Evolutionary conservation across 306 rosid genomes (phyloP), one percentile per base, ranked within the genome.

Genomic region (Delonix regia): DNA sequence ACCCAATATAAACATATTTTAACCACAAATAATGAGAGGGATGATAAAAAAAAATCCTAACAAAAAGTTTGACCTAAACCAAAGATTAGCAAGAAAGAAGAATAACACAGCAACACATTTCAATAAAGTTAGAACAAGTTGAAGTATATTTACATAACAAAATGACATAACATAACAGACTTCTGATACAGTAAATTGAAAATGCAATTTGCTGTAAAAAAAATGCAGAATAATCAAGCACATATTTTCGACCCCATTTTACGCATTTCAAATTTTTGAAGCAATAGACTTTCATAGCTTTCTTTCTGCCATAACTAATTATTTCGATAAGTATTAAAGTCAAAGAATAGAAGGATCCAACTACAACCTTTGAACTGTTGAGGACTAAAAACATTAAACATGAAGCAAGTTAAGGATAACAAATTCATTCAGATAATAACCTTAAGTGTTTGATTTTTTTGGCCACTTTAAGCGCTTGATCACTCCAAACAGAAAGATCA

Each of bases 1-100:
- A 28, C 12, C 9, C 12, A 30, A 15, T 14, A 16, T 61, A 30
- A 19, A 38, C 4, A n/a, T 39, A 21, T 21, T 44, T 39, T 33
- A 36, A 38, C 49, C 51, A 65, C 8, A 38, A 65, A 65, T 65
- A 39, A 65, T 65, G 25, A 65, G 27, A 65, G 18, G 49, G 71
- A 38, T 63, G 69, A 18, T 9, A 14, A 63, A 34, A 48, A 34
- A 2, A 33, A 18, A 18, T 7, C 45, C 16, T 3, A 34, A 34
- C 3, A 57, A 11, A 57, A 62, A 16, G 7, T 63, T 33, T 18
- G 15, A 3, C 21, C 69, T 7, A 33, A 8, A 33, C 34, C 34
- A 34, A 33, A 21, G 38, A n/a, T 9, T 8, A n/a, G 45, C 9
- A 19, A 36, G 25, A 36, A 64, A n/a, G 5, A 19, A 64, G 9